Conservation (phyloP, 1,284 basidiomycete genomes). For the Cryptococcus depauperatus region DNA sequence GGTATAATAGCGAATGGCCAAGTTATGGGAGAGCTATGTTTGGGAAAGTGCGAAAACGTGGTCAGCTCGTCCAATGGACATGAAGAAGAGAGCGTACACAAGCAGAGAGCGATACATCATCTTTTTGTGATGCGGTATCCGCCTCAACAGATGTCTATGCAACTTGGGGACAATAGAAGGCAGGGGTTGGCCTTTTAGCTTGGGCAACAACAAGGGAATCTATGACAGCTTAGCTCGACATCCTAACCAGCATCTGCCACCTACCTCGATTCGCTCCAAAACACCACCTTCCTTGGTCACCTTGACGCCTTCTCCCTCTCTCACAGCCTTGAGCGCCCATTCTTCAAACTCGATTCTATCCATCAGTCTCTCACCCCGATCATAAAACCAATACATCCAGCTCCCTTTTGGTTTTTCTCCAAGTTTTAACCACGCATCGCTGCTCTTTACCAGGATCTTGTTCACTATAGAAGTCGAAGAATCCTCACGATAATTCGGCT, state of each 20-base stretch:
- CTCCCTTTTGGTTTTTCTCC: slow-evolving; percentile 32
- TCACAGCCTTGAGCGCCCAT: slow-evolving; percentile 38
- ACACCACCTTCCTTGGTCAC: slow-evolving; percentile 25
- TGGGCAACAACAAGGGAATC: slow-evolving; percentile 24
- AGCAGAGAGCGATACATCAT: slow-evolving; percentile 34
- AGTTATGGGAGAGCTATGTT: slow-evolving; percentile 33
- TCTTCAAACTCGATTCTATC: slow-evolving; percentile 45
- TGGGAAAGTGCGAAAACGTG: neutral
- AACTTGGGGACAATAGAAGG: slow-evolving; percentile 36
- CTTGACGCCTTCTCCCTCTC: slow-evolving; percentile 33
- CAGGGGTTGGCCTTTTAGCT: slow-evolving; percentile 18
- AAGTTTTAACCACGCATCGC: slow-evolving; percentile 37
- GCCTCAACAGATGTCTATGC: slow-evolving; percentile 30
- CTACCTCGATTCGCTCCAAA: neutral
- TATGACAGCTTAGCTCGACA: slow-evolving; percentile 10
- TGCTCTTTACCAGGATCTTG: slow-evolving; percentile 29
- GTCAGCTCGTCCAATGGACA: neutral
- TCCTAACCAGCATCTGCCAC: slow-evolving; percentile 26
- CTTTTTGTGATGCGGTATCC: slow-evolving; percentile 41
- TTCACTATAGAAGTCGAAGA: slow-evolving; percentile 2
- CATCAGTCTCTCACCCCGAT: slow-evolving; percentile 43
- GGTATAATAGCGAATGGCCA: slow-evolving; percentile 48
- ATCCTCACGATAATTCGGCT: slow-evolving; percentile 14
- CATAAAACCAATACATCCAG: slow-evolving; percentile 42
- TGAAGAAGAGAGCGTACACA: slow-evolving; percentile 18